Evolutionary conservation across 2,329 filamentous ascomycete species (phyloP), one percentile per base, ranked within the genome.

Genomic region (Ceratocystis papillata): DNA sequence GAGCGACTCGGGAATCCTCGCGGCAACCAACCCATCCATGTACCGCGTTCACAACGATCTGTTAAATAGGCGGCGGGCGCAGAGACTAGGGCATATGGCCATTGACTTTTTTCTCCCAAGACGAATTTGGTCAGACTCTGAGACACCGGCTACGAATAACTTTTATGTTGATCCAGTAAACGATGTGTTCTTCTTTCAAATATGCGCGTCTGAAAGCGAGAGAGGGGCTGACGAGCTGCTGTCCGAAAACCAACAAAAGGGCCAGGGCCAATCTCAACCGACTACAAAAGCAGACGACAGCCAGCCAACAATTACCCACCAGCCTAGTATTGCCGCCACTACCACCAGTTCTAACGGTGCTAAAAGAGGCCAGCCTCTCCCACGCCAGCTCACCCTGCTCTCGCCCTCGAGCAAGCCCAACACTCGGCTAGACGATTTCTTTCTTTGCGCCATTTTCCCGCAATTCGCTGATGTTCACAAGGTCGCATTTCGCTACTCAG

Each of bases 1-100:
- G 17, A 57, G 25, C 53, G 53, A 57, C 25, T 57, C 53, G 53
- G 53, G 53, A 25, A 57, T 57, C 8, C 53, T 57, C 12, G 53
- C 53, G 10, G 53, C 53, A 17, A 57, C 53, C 53, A 57, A 57
- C 17, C 53, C 53, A 20, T 57, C 53, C 25, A 57, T 57, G 53
- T 57, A 57, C 15, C 53, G 53, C 53, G 53, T 57, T 12, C 53
- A 57, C 28, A 57, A 57, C 25, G 53, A 57, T 57, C 10, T 57
- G 12, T 15, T 57, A 8, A 57, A 57, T 30, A 33, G 53, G 17
- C 12, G 53, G 6, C 22, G 28, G 12, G 53, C 53, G 1, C 53
- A 57, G 28, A 57, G 28, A 57, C 53, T 57, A 6, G 53, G 53
- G 6, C 53, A 57, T 12, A 15, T 33, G 25, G 22, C 53, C 10